phyloP scores from a whole-genome alignment of 139 green algal genomes.

The Ettlia oleoabundans region DNA sequence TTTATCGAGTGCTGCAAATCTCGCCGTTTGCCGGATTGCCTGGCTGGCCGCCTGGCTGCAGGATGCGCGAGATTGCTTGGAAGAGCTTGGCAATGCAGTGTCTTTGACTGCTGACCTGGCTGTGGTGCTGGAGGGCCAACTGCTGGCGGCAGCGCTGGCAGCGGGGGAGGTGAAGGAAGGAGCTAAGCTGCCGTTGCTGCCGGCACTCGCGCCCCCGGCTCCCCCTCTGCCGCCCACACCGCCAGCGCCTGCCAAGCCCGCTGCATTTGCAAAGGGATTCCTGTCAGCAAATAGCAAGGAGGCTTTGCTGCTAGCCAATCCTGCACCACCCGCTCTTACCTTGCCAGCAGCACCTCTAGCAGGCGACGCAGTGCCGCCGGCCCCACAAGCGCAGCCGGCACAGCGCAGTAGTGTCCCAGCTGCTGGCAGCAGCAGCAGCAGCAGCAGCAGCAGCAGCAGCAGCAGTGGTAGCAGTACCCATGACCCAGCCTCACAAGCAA shows the following conservation, averaged over 20 bases:
- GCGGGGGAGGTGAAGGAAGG: slow-evolving; percentile 18
- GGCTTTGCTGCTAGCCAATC: no score
- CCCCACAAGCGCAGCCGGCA: no score
- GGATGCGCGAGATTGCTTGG: slow-evolving; percentile 38
- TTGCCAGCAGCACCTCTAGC: no score
- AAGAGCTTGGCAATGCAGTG: not conserved
- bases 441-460: no score
- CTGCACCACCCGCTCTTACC: no score
- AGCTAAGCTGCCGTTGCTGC: slow-evolving; percentile 25
- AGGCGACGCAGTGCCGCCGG: no score
- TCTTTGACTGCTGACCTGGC: slow-evolving; percentile 15
- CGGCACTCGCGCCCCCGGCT: not conserved
- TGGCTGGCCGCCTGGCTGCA: not conserved
- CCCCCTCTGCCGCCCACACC: not conserved
- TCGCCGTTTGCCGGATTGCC: no score
- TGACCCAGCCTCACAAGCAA: no score
- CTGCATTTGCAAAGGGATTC: not conserved
- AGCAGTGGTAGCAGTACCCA: no score
- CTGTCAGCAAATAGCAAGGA: no score
- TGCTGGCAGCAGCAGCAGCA: no score
- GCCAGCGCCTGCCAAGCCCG: not conserved
- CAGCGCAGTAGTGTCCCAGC: no score
- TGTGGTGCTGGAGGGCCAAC: slow-evolving; percentile 31
- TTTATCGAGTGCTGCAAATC: not conserved
- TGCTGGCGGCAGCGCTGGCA: slow-evolving; percentile 24